phyloP scores from a whole-genome alignment of 768 basidiomycete genomes.

The Rossbeevera mucosa region DNA sequence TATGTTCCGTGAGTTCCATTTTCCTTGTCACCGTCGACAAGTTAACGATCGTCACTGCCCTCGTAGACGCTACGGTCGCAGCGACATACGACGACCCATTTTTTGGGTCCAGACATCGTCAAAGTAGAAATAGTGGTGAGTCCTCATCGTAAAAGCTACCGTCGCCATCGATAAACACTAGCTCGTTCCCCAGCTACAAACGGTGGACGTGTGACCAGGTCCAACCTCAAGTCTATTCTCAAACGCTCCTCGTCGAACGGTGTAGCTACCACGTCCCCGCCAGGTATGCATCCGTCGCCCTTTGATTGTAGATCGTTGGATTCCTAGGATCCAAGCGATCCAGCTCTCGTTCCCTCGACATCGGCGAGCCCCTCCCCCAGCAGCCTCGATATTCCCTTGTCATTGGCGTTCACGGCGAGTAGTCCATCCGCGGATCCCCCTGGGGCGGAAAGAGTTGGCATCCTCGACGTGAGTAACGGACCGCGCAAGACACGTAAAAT shows the following conservation, averaged over 20 bases:
- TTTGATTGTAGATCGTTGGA: neutral
- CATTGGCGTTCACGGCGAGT: neutral
- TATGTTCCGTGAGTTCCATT: conserved; percentile 4
- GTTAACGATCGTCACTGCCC: neutral
- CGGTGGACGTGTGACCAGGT: neutral
- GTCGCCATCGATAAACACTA: neutral
- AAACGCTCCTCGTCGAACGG: neutral
- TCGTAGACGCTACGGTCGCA: conserved; percentile 1
- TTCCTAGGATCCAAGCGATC: neutral
- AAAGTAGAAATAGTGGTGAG: neutral
- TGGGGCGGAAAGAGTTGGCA: too few relatives aligned
- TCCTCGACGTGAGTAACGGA: conserved; percentile 1
- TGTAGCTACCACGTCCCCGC: neutral
- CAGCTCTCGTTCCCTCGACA: neutral
- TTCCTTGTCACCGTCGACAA: neutral
- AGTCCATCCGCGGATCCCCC: neutral
- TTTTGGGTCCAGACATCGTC: neutral
- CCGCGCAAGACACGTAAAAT: neutral
- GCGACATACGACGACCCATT: neutral
- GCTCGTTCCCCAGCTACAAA: neutral
- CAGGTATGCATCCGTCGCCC: conserved; percentile 9
- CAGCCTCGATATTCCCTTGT: neutral
- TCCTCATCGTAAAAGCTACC: neutral
- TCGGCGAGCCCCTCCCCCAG: neutral
- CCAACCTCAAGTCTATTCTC: conserved; percentile 1